Conservation (phyloP, 352 stramenopile genomes). For the Thraustochytrium sp. region DNA sequence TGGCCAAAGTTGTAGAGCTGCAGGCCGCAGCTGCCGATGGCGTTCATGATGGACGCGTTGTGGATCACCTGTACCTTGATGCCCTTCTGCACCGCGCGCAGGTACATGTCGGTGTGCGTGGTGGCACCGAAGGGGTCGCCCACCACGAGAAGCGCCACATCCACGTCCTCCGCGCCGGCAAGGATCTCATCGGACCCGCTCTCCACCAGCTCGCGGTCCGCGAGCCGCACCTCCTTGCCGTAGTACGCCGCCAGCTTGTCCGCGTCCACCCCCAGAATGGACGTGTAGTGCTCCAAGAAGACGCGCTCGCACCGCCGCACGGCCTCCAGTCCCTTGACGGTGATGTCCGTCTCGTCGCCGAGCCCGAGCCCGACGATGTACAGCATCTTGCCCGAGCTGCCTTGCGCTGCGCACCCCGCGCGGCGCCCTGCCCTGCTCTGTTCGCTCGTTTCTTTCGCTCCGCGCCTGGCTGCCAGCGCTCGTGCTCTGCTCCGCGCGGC, state of each 20-base stretch:
- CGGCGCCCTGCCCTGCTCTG: too few species aligned
- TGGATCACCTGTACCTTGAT: constrained; percentile 93
- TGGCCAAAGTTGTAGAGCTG: constrained; percentile 98
- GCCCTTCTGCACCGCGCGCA: constrained; percentile 82
- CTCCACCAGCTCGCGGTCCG: constrained; percentile 91
- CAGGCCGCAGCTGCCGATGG: constrained; percentile 85
- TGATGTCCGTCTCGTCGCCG: constrained; percentile 97
- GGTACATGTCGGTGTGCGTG: constrained; percentile 95
- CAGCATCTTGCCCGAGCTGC: neutral
- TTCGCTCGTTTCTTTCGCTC: too few species aligned
- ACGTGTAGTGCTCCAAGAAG: constrained; percentile 97
- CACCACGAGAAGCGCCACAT: constrained; percentile 95
- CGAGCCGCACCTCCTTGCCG: constrained; percentile 73
- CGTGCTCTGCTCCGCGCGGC: too few species aligned
- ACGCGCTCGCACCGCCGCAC: constrained; percentile 88
- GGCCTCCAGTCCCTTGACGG: constrained; percentile 86
- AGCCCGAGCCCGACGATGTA: constrained; percentile 90
- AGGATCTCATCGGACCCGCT: constrained; percentile 88
- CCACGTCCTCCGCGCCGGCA: constrained; percentile 69
- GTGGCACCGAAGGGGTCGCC: constrained; percentile 95
- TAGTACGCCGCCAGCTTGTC: constrained; percentile 86
- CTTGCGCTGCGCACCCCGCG: too few species aligned
- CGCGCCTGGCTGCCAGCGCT: too few species aligned
- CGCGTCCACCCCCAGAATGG: constrained; percentile 75
- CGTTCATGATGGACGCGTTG: constrained; percentile 97